Base-by-base conservation (phyloP, 768 basidiomycete genomes). In the Naganishia vishniacii region DNA sequence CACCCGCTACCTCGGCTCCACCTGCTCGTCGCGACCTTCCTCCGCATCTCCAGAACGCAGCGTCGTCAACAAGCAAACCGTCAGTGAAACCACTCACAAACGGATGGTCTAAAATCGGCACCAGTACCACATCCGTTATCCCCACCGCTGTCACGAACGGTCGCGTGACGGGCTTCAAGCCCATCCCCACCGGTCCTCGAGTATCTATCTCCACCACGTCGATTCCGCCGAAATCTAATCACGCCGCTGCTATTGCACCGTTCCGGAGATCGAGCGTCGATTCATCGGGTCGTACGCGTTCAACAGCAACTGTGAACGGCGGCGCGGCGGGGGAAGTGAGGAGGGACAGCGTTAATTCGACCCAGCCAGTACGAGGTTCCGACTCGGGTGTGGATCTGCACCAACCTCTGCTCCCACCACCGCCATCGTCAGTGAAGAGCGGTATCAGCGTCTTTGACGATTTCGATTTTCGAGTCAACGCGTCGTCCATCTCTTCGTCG, bases 41-140 rank as follows among this genome's bases (percentile, higher is more conserved):
- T 28, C 49, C 49, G 49, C 49, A 51, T 34, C 53, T 56, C 16
- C 32, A 34, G 37, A 25, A 34, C 15, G 5, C 47, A 5, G 23
- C 53, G 18, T 20, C 37, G 23, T 13, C 12, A 18, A 44, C 13
- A 44, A 18, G 18, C 13, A 44, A 44, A 12, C 42, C 32, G 25
- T n/a, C 53, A 15, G 42, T 6, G 20, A 51, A 51, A 34, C 25
- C 31, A 9, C 31, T 20, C 28, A 18, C 32, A 9, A 56, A 56
- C 53, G 53, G 53, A 56, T 56, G 53, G 53, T 56, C 53, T 1
- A 56, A 56, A 40, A 12, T 56, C 5, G 34, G 32, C 25, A 40
- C 53, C 6, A 13, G 20, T 40, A 23, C 37, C n/a, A 16, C 34
- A 25, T 2, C 53, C 49, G 15, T 32, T 12, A 31, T 23, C 37